Conservation (phyloP, 2,329 filamentous ascomycete genomes). For the Phialocephala subalpina region DNA sequence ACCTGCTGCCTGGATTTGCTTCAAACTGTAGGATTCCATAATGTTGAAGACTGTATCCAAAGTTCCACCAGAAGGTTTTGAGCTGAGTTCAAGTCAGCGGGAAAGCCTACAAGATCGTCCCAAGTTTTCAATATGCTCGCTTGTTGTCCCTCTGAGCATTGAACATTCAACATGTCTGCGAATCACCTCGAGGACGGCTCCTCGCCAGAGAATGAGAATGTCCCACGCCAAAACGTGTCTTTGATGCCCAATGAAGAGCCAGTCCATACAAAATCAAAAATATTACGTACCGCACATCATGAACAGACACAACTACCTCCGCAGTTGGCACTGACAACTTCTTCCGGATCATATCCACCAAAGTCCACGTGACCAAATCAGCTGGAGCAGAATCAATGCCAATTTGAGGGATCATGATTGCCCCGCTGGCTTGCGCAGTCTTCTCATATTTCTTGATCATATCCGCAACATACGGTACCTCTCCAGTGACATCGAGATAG, state of each 20-base stretch:
- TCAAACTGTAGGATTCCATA: conserved; percentile 59
- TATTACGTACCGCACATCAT: conserved; percentile 52
- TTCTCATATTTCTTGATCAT: conserved; percentile 69
- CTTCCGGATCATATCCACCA: conserved; percentile 56
- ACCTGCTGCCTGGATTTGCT: conserved; percentile 54
- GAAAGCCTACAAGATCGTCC: too few relatives aligned
- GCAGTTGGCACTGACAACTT: conserved; percentile 57
- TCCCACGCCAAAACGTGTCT: too few relatives aligned
- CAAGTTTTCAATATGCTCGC: too few relatives aligned
- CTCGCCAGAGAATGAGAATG: too few relatives aligned
- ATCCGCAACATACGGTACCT: conserved; percentile 62
- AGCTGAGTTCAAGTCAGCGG: too few relatives aligned
- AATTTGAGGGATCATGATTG: conserved; percentile 67
- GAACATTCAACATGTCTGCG: too few relatives aligned
- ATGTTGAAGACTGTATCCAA: conserved; percentile 70
- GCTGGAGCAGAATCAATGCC: conserved; percentile 69
- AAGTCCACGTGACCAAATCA: conserved; percentile 64
- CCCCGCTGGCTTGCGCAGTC: conserved; percentile 60
- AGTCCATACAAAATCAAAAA: too few relatives aligned
- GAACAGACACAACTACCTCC: conserved; percentile 61
- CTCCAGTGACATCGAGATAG: conserved; percentile 70
- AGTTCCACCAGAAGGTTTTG: conserved; percentile 69
- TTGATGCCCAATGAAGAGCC: too few relatives aligned
- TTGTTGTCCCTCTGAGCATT: too few relatives aligned
- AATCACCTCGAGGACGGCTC: too few relatives aligned